A percentile compares a stretch with the other conserved stretches of the same genome.
phyloP scores from a whole-genome alignment of 2,329 filamentous ascomycete species.

The Arthrobotrys megalospora region DNA sequence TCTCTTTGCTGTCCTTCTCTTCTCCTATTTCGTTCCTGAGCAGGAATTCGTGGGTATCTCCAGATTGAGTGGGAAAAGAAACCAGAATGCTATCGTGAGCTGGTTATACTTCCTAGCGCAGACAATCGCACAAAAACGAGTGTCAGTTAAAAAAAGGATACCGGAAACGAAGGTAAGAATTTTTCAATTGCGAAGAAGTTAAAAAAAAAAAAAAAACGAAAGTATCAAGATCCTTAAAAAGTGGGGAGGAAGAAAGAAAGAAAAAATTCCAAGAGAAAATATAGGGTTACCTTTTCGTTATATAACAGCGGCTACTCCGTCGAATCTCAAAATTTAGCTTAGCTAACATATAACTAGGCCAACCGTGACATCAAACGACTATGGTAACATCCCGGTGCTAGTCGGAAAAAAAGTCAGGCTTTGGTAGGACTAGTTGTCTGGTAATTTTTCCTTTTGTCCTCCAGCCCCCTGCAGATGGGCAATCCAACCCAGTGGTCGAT shows the following conservation, averaged over 20 bases:
- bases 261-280: slow-evolving; percentile 4
- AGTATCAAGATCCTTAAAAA: slow-evolving; percentile 2
- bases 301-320: slow-evolving; percentile 36
- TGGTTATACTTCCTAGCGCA: slow-evolving; percentile 26
- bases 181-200: slow-evolving; percentile 2
- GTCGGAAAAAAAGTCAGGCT: slow-evolving; percentile 41
- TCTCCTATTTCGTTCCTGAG: slow-evolving; percentile 33
- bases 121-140: slow-evolving; percentile 13
- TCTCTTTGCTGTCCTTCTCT: slow-evolving; percentile 13
- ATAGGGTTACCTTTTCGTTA: slow-evolving; percentile 57
- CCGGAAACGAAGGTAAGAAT: not conserved
- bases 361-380: slow-evolving; percentile 46
- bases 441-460: slow-evolving; percentile 18
- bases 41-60: slow-evolving; percentile 52
- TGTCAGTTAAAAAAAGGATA: not conserved
- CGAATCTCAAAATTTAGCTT: slow-evolving; percentile 34
- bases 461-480: slow-evolving; percentile 46
- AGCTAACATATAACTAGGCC: slow-evolving; percentile 48
- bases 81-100: slow-evolving; percentile 47
- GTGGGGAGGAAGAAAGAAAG: not conserved
- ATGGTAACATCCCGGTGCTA: slow-evolving; percentile 49
- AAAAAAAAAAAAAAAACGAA: slow-evolving; percentile 23
- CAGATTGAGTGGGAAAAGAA: slow-evolving; percentile 48
- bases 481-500: slow-evolving; percentile 29
- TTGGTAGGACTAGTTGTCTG: not conserved